Conservation (phyloP, 2,329 filamentous ascomycete species). For the Ophiostoma sp. region DNA sequence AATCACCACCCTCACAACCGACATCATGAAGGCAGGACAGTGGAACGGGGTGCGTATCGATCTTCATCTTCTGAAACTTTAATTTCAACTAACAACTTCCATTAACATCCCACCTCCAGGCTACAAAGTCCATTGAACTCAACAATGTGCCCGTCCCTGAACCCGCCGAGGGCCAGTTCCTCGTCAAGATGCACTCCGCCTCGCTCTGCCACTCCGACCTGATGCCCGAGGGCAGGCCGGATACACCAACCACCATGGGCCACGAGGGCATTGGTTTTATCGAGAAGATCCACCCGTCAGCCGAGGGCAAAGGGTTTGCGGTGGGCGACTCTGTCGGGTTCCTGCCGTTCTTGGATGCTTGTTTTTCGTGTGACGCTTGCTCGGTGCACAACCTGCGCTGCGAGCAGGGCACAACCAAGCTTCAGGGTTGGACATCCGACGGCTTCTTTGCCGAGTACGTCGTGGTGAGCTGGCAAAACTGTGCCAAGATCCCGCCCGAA, state of each 20-base stretch:
- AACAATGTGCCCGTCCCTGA: constrained; percentile 19
- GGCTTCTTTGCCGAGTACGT: constrained; percentile 37
- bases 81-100: background rate
- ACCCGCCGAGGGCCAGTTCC: constrained; percentile 16
- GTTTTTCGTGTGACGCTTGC: constrained; percentile 33
- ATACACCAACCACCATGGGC: constrained; percentile 40
- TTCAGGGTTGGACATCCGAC: constrained; percentile 33
- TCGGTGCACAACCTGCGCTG: constrained; percentile 33
- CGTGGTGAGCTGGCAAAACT: constrained; percentile 33
- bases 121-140: constrained; percentile 14
- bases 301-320: constrained; percentile 50
- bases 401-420: constrained; percentile 31
- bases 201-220: constrained; percentile 23
- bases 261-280: constrained; percentile 68
- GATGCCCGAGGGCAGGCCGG: constrained; percentile 16
- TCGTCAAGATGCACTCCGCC: constrained; percentile 17
- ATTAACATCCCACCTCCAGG: background rate
- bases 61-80: no score
- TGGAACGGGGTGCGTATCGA: constrained; percentile 11
- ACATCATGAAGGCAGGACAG: constrained; percentile 1
- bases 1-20: background rate
- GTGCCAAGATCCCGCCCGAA: constrained; percentile 33
- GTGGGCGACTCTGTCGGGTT: constrained; percentile 5
- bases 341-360: constrained; percentile 31
- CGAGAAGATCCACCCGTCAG: constrained; percentile 56